Conservation (phyloP, 2,329 filamentous ascomycete genomes). For the Trichoderma asperellum region DNA sequence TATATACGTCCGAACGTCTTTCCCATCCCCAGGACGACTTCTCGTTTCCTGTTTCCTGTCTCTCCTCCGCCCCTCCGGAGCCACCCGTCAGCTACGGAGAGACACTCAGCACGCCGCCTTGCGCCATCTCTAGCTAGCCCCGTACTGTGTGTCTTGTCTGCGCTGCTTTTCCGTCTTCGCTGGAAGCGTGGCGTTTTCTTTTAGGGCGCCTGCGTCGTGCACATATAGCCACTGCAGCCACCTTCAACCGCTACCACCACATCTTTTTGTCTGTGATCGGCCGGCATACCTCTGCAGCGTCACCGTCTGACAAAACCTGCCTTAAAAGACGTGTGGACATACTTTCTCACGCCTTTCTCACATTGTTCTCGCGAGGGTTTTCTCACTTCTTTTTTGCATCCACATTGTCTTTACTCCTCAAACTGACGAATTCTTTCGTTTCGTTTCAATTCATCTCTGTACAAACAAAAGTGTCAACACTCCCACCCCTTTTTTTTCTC, state of each 20-base stretch:
- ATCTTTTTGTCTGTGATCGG: neutral
- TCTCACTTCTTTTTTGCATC: neutral
- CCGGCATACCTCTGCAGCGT: neutral
- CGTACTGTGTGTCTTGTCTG: constrained; percentile 16
- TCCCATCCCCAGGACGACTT: neutral
- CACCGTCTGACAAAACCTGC: neutral
- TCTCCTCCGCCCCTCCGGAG: neutral
- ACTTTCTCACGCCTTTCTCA: neutral
- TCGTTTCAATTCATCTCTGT: neutral
- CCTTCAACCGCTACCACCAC: constrained; percentile 16
- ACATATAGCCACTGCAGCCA: constrained; percentile 26
- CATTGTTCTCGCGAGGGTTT: neutral
- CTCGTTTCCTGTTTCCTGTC: neutral
- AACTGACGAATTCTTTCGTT: neutral
- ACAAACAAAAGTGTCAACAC: neutral
- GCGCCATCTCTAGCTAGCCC: constrained; percentile 15
- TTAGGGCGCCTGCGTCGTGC: constrained; percentile 17
- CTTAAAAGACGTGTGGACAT: neutral
- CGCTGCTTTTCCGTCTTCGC: constrained; percentile 22
- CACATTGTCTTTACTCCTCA: neutral
- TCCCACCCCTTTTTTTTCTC: neutral
- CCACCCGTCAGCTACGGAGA: constrained; percentile 14
- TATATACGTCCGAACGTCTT: neutral
- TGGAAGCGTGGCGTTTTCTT: constrained; percentile 23
- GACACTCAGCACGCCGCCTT: constrained; percentile 20